Evolutionary conservation across 2,329 filamentous ascomycete species (phyloP).

Genomic region (Fusarium sp.): DNA sequence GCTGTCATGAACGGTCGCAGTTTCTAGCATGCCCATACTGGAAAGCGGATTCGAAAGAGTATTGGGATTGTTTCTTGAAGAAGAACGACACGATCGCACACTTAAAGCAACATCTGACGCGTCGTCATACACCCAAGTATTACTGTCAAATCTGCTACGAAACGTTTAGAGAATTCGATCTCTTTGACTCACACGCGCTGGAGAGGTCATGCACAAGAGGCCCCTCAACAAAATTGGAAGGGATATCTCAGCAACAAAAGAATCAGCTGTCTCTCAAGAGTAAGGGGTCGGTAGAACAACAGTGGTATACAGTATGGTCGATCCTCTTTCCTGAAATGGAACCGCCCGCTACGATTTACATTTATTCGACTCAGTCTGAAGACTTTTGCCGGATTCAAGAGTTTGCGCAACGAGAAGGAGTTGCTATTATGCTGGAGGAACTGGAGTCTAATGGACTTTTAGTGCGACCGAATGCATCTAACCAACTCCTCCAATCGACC

Average conservation of each 20-base stretch:
- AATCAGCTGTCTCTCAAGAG: background rate
- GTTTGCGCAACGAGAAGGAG: background rate
- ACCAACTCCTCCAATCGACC: background rate
- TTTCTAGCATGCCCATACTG: background rate
- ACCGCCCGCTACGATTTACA: fast-evolving
- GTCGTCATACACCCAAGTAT: background rate
- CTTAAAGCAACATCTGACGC: background rate
- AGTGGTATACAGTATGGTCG: background rate
- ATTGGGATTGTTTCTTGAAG: background rate
- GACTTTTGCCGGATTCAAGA: background rate
- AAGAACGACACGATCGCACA: background rate
- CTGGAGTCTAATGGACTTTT: background rate
- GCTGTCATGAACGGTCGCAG: fast-evolving
- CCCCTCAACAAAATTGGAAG: fast-evolving
- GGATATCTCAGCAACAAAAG: background rate
- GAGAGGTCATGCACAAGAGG: background rate
- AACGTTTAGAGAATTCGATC: fast-evolving
- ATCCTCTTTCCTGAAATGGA: background rate
- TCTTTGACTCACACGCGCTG: fast-evolving
- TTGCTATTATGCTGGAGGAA: background rate
- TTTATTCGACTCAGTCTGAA: background rate
- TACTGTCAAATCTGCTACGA: background rate
- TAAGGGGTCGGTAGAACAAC: background rate
- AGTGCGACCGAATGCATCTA: background rate
- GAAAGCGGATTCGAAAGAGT: background rate